Evolutionary conservation across 345 rosid genomes (phyloP), one percentile per base, ranked within the genome.

Genomic region (Jatropha curcas): DNA sequence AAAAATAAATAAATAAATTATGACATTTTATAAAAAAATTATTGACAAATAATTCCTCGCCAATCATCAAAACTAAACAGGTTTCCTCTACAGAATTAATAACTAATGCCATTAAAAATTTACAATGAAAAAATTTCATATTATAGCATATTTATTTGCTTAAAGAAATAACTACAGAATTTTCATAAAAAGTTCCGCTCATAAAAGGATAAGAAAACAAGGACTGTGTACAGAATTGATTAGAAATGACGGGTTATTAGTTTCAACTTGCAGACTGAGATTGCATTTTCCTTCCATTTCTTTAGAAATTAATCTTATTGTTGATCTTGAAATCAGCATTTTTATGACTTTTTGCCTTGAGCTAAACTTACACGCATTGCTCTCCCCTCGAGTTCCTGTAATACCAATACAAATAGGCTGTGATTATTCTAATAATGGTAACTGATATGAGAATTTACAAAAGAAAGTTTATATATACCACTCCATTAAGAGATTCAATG

Each of bases 281-380:
- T 63, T 52, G 2, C 30, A 16, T 57, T 57, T 14, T 66, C 74
- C 64, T 27, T 70, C 66, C 59, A 4, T 67, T 51, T 60, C 58
- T 48, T 31, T 7, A 31, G 60, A 28, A 31, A 43, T 12, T 59
- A 9, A 10, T 17, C 4, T 28, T 35, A 28, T 65, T 52, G n/a
- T 37, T 59, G 34, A 39, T 58, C 53, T 34, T 55, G 63, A 27
- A 33, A 3, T 17, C 33, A 30, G 0, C 4, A 25, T 45, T 61
- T 70, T 75, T 76, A 79, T 25, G 80, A 76, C 76, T 80, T 84
- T 78, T 80, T 89, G 65, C 94, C 97, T 77, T 90, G 77, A 59
- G 98, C 97, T 68, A 84, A 59, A 83, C 89, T 88, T n/a, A 92
- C 92, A 17, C 97, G 84, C 70, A 92, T 73, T 0, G 84, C 86